These are phyloP conservation scores for Hypomontagnella submonticulosa DNA, from an alignment of 495 filamentous ascomycete genomes.

Conservation along the genomic window DNA sequence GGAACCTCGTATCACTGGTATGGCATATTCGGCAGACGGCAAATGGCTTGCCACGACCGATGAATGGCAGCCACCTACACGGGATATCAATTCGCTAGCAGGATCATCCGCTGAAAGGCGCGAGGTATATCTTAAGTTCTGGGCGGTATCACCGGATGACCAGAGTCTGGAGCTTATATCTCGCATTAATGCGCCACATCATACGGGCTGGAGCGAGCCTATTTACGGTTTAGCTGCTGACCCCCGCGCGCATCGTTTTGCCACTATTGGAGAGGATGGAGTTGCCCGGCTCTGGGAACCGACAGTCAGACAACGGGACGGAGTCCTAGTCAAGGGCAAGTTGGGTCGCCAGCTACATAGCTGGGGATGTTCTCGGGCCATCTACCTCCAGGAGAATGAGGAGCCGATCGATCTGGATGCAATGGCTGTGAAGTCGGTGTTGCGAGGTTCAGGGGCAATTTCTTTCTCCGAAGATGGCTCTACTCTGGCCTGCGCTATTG, in stretches of 20 bases:
- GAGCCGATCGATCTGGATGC: slow-evolving; percentile 50
- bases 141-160: slow-evolving; percentile 75
- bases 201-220: slow-evolving; percentile 59
- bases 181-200: slow-evolving; percentile 85
- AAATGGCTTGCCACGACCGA: slow-evolving; percentile 93
- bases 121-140: slow-evolving; percentile 91
- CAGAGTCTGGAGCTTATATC: slow-evolving; percentile 78
- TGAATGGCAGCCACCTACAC: slow-evolving; percentile 79
- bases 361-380: slow-evolving; percentile 75
- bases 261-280: slow-evolving; percentile 84
- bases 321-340: slow-evolving; percentile 65
- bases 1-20: slow-evolving; percentile 77
- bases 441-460: slow-evolving; percentile 63
- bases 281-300: slow-evolving; percentile 81
- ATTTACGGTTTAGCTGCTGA: slow-evolving; percentile 78
- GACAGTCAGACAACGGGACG: slow-evolving; percentile 70
- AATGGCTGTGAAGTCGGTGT: slow-evolving; percentile 13
- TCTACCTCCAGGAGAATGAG: slow-evolving; percentile 63
- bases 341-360: slow-evolving; percentile 65
- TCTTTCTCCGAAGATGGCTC: slow-evolving; percentile 90
- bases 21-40: slow-evolving; percentile 80
- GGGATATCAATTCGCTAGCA: slow-evolving; percentile 66
- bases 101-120: slow-evolving; percentile 61
- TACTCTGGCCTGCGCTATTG: slow-evolving; percentile 71
- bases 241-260: slow-evolving; percentile 74